Percentiles rank a stretch among this genome's conserved stretches.
phyloP scores from a whole-genome alignment of 1,284 basidiomycete genomes.

The Tremellales sp. region DNA sequence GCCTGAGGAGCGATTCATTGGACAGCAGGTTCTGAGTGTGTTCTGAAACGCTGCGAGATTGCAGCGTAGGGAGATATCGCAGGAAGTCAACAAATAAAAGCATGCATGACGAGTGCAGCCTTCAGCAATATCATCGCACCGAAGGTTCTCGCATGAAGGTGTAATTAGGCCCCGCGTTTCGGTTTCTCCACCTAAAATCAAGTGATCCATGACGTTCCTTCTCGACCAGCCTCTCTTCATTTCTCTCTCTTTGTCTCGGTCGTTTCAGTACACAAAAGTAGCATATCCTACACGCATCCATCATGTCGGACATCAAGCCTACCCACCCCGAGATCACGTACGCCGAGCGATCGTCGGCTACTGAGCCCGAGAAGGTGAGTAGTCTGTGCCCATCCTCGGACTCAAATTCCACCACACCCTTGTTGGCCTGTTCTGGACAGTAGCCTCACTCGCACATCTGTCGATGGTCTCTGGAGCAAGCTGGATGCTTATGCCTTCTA shows the following conservation, averaged over 20 bases:
- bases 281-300: slow-evolving; percentile 5
- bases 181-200: neutral
- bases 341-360: slow-evolving; percentile 77
- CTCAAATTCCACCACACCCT: too few species aligned
- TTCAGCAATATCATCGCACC: neutral
- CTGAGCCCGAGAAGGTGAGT: slow-evolving; percentile 64
- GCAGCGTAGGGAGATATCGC: neutral
- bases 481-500: too few species aligned
- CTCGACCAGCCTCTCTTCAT: neutral
- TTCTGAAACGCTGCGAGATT: slow-evolving; percentile 17
- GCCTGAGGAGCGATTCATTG: slow-evolving; percentile 66
- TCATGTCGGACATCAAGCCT: slow-evolving; percentile 35
- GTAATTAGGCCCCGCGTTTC: neutral
- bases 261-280: neutral
- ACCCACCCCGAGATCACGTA: slow-evolving; percentile 80
- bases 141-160: neutral
- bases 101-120: slow-evolving; percentile 1
- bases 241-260: slow-evolving; percentile 2
- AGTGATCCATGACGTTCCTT: neutral
- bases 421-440: too few species aligned
- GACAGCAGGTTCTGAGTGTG: slow-evolving; percentile 60
- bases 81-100: neutral
- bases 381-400: slow-evolving; percentile 59
- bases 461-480: neutral
- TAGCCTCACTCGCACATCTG: neutral